Conservation (phyloP, 1,284 basidiomycete species). For the Ustilago curta region DNA sequence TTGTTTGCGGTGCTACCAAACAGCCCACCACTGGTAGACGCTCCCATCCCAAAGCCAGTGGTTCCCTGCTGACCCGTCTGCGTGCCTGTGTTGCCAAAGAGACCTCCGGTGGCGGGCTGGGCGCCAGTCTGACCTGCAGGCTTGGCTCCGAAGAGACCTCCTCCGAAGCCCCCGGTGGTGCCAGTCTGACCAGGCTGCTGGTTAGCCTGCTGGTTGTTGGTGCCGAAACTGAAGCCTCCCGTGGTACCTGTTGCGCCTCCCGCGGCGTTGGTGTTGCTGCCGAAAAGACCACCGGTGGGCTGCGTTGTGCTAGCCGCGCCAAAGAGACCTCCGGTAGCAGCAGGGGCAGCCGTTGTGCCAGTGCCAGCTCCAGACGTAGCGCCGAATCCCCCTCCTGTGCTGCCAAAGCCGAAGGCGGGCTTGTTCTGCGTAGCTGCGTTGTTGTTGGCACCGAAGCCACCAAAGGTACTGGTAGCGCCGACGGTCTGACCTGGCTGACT, state of each 20-base stretch:
- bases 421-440: slow-evolving; percentile 53
- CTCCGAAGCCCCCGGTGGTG: slow-evolving; percentile 53
- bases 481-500: slow-evolving; percentile 48
- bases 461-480: slow-evolving; percentile 55
- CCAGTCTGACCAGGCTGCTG: slow-evolving; percentile 47
- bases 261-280: slow-evolving; percentile 29
- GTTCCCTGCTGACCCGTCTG: slow-evolving; percentile 62
- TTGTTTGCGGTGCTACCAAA: slow-evolving; percentile 67
- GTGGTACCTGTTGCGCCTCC: slow-evolving; percentile 29
- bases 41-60: slow-evolving; percentile 46
- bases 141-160: slow-evolving; percentile 64
- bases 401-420: slow-evolving; percentile 65
- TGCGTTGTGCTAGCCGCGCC: slow-evolving; percentile 59
- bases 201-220: slow-evolving; percentile 34
- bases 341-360: slow-evolving; percentile 48
- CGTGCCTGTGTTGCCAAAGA: slow-evolving; percentile 64
- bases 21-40: slow-evolving; percentile 58
- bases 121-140: slow-evolving; percentile 55
- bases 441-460: slow-evolving; percentile 58
- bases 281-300: slow-evolving; percentile 55
- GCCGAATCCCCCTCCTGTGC: slow-evolving; percentile 50
- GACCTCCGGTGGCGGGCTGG: slow-evolving; percentile 65
- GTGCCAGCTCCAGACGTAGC: slow-evolving; percentile 37
- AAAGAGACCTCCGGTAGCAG: slow-evolving; percentile 71
- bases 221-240: slow-evolving; percentile 55